Evolutionary conservation across 139 green algal genomes (phyloP).

Genomic region (Pleodorina starrii): DNA sequence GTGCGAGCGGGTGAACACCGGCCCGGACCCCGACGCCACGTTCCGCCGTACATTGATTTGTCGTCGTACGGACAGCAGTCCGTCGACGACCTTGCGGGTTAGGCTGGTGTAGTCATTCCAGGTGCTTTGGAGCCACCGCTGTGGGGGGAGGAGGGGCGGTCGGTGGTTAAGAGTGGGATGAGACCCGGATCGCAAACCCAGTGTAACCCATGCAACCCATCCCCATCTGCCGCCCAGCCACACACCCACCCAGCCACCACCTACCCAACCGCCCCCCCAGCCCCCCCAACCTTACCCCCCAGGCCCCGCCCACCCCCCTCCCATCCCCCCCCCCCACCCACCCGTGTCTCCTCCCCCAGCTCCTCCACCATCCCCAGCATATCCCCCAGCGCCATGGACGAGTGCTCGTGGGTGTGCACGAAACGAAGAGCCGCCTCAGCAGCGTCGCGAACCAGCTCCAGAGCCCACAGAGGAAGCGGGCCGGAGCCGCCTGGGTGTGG

Average conservation of each 20-base stretch:
- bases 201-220: too few species aligned
- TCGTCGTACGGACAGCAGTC: conserved; percentile 62
- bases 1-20: too few species aligned
- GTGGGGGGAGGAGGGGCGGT: too few species aligned
- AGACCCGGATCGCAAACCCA: too few species aligned
- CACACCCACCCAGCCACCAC: too few species aligned
- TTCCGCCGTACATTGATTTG: conserved; percentile 61
- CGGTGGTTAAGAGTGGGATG: too few species aligned
- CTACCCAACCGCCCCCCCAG: too few species aligned
- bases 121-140: background rate
- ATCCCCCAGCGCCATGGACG: conserved; percentile 55
- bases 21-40: background rate
- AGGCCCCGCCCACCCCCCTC: too few species aligned
- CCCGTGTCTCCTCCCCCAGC: background rate
- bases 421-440: conserved; percentile 59
- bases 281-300: too few species aligned
- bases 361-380: conserved; percentile 56
- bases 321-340: conserved; percentile 54
- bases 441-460: conserved; percentile 68
- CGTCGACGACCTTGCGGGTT: conserved; percentile 67
- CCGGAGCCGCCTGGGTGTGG: conserved; percentile 4
- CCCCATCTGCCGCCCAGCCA: too few species aligned
- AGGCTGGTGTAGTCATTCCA: conserved; percentile 43
- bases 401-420: conserved; percentile 58
- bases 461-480: conserved; percentile 65